phyloP scores from a whole-genome alignment of 208 protist species.

The Kentomonas sorsogonicus region DNA sequence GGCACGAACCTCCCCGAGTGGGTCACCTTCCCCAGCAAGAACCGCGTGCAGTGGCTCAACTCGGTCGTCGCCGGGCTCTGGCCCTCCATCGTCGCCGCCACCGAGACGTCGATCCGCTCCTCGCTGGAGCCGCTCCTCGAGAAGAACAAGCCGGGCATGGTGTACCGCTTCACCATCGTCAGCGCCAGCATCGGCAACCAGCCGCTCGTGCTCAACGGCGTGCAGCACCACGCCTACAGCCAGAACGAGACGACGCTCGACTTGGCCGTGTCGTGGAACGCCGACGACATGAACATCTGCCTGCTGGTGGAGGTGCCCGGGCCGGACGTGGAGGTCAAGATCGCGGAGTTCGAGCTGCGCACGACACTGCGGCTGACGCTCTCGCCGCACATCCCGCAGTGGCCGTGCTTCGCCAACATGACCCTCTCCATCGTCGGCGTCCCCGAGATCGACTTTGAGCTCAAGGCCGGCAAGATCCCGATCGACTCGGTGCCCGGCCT shows the following conservation, averaged over 20 bases:
- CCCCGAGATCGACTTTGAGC: constrained; percentile 54
- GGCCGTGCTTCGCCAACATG: constrained; percentile 69
- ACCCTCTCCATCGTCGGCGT: constrained; percentile 53
- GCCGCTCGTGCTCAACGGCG: constrained; percentile 50
- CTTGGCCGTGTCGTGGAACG: constrained; percentile 55
- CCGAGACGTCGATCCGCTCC: constrained; percentile 33
- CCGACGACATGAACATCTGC: constrained; percentile 56
- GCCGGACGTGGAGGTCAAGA: constrained; percentile 53
- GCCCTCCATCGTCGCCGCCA: constrained; percentile 46
- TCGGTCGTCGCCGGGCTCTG: constrained; percentile 45
- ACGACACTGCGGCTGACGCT: constrained; percentile 53
- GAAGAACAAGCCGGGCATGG: constrained; percentile 40
- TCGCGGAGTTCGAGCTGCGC: constrained; percentile 51
- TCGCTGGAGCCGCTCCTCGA: constrained; percentile 43
- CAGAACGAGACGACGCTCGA: constrained; percentile 55
- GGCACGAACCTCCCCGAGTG: constrained; percentile 62
- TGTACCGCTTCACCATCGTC: constrained; percentile 44
- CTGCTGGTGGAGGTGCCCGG: constrained; percentile 54
- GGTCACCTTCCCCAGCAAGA: constrained; percentile 58
- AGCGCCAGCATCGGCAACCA: constrained; percentile 39
- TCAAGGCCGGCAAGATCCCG: constrained; percentile 47
- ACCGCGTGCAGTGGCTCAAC: constrained; percentile 69
- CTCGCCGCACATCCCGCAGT: constrained; percentile 55
- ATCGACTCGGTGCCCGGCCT: constrained; percentile 59
- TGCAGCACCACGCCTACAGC: constrained; percentile 55